Percentiles rank a stretch among this genome's conserved stretches.
Evolutionary conservation across 2,329 filamentous ascomycete genomes (phyloP).

Genomic region (Parasarocladium wereldwijsianum): DNA sequence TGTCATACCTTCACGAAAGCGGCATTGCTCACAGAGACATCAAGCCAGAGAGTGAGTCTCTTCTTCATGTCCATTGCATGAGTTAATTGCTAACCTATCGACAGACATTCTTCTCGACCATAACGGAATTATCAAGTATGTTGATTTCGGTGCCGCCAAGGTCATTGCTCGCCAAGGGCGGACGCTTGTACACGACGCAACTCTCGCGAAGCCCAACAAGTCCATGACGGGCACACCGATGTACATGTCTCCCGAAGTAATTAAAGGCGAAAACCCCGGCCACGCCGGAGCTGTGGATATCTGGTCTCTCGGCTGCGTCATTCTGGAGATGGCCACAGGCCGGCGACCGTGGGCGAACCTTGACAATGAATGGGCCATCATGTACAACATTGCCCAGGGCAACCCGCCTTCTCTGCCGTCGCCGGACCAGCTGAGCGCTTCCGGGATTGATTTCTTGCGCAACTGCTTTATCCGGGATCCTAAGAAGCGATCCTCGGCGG

Average conservation of each 20-base stretch:
- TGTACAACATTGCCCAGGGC: slow-evolving; percentile 99
- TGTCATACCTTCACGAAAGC: slow-evolving; percentile 85
- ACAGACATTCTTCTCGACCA: slow-evolving; percentile 88
- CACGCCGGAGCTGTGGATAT: slow-evolving; percentile 82
- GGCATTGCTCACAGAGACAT: slow-evolving; percentile 93
- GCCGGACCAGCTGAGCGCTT: slow-evolving; percentile 66
- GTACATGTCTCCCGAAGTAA: slow-evolving; percentile 99
- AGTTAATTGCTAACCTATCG: slow-evolving; percentile 10
- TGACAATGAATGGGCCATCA: slow-evolving; percentile 99
- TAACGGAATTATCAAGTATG: slow-evolving; percentile 97
- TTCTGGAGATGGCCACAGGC: slow-evolving; percentile 94
- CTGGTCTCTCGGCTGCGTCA: slow-evolving; percentile 93
- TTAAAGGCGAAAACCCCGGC: slow-evolving; percentile 72
- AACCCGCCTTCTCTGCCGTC: slow-evolving; percentile 79
- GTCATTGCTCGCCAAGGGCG: slow-evolving; percentile 89
- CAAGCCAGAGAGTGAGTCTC: slow-evolving; percentile 79
- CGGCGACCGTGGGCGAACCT: slow-evolving; percentile 86
- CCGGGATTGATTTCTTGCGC: slow-evolving; percentile 77
- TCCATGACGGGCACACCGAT: slow-evolving; percentile 97
- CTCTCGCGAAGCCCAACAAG: slow-evolving; percentile 54
- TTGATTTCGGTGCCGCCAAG: slow-evolving; percentile 95
- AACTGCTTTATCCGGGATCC: slow-evolving; percentile 82
- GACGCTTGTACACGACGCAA: slow-evolving; percentile 53
- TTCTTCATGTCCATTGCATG: background rate
- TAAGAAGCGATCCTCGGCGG: slow-evolving; percentile 60